Base-by-base conservation (phyloP, 2,329 filamentous ascomycete genomes). In the Xylaria sp. region DNA sequence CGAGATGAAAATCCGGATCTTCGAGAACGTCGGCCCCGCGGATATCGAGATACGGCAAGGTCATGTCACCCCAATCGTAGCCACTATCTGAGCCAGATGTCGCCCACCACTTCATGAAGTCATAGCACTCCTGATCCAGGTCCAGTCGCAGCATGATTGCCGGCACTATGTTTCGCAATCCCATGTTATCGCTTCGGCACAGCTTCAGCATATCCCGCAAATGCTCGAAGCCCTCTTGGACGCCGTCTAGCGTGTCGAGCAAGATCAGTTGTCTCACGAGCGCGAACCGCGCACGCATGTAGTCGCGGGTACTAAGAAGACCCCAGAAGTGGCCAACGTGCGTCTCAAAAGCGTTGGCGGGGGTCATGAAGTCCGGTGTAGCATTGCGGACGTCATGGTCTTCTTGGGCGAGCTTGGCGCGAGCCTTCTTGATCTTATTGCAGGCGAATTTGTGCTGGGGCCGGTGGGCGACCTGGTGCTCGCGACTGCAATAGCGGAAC, bases 51-150 rank as follows among this genome's bases (percentile, higher is more conserved):
- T 65, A 69, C 1, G 80, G 78, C 18, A 76, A 59, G 1, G 67
- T 68, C 25, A 67, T 72, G 62, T 83, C 74, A 8, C 70, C 72
- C 78, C 74, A 81, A 57, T 83, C 77, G 60, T 82, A 82, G 25
- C 7, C 32, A 20, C 60, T 52, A 4, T 66, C 55, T 9, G 57
- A 57, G 46, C 76, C 69, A 1, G 56, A 66, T 0, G 71, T 76
- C 0, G 71, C 76, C 65, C 75, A 79, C 76, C 78, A 80, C 71
- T 78, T 81, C 3, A 80, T 55, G 43, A 83, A 83, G 62, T 83
- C 81, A 67, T 84, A 85, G 71, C 79, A 82, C n/a, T 84, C 83
- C 71, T 87, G 84, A 64, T 87, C 85, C 48, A 73, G 77, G 23
- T 80, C 79, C 7, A 87, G 77, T 2, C 84, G 81, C 15, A 88